These are phyloP conservation scores for Rubia peregrina DNA, from an alignment of 305 asterid species.

Conservation along the genomic window DNA sequence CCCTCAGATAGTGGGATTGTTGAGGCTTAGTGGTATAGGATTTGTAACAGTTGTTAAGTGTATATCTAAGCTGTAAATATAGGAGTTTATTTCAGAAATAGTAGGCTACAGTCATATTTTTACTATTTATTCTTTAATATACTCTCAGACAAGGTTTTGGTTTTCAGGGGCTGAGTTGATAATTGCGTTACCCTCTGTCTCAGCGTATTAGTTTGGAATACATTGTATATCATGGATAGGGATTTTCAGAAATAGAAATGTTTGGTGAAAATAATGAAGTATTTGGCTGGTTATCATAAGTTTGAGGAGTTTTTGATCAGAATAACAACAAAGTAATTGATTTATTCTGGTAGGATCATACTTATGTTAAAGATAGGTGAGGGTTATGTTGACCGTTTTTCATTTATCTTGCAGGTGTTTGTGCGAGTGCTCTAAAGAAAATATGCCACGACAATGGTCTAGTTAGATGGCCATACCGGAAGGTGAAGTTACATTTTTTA, in stretches of 20 bases:
- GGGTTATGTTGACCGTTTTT: constrained; percentile 1
- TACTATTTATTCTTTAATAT: too few relatives aligned
- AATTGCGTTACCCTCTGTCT: too few relatives aligned
- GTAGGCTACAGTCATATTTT: too few relatives aligned
- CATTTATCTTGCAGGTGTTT: constrained; percentile 43
- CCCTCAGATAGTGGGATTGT: too few relatives aligned
- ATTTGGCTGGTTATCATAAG: not conserved
- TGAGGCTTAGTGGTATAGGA: too few relatives aligned
- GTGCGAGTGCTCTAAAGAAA: constrained; percentile 46
- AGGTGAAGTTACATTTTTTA: constrained; percentile 28
- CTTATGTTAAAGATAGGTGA: not conserved
- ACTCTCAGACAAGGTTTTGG: too few relatives aligned
- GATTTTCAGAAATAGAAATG: not conserved
- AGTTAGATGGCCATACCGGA: constrained; percentile 59
- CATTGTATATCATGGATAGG: not conserved
- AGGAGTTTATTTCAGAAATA: too few relatives aligned
- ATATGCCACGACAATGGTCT: constrained; percentile 62
- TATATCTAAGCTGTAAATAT: too few relatives aligned
- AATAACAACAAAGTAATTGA: not conserved
- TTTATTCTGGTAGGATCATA: not conserved
- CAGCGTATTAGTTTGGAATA: not conserved
- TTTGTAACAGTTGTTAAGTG: not conserved
- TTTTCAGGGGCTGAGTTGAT: not conserved
- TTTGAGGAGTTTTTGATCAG: not conserved
- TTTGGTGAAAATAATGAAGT: not conserved